phyloP scores from a whole-genome alignment of 306 rosid species.

The Cyamopsis tetragonoloba region DNA sequence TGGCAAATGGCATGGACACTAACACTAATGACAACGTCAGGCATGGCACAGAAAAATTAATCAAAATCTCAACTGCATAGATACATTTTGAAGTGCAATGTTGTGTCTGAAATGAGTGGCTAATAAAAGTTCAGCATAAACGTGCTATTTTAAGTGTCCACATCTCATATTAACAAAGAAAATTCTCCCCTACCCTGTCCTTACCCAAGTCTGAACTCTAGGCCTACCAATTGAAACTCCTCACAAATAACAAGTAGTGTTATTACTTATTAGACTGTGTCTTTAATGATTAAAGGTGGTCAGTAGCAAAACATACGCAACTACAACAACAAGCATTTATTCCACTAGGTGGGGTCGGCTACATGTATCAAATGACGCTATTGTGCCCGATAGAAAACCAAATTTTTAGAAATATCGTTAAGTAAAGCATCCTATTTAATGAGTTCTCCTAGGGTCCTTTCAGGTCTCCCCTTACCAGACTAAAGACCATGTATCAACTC shows the following conservation, averaged over 20 bases:
- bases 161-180: not conserved
- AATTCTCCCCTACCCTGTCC: not conserved
- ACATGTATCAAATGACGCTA: too few relatives aligned
- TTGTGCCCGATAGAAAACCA: too few relatives aligned
- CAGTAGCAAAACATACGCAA: conserved; percentile 5
- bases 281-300: not conserved
- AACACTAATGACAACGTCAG: not conserved
- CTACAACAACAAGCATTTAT: too few relatives aligned
- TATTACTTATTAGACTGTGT: not conserved
- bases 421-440: too few relatives aligned
- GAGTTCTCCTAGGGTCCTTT: too few relatives aligned
- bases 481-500: too few relatives aligned
- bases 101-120: not conserved
- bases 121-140: not conserved
- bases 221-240: not conserved
- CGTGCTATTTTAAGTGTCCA: not conserved
- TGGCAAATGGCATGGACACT: not conserved
- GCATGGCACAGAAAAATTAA: not conserved
- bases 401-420: too few relatives aligned
- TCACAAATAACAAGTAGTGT: not conserved
- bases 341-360: too few relatives aligned
- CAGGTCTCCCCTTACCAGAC: too few relatives aligned
- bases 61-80: not conserved
- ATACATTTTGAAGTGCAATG: conserved; percentile 4
- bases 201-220: conserved; percentile 7